These are phyloP conservation scores for Botryosphaeria dothidea DNA, from an alignment of 2,329 filamentous ascomycete genomes.

Conservation along the genomic window DNA sequence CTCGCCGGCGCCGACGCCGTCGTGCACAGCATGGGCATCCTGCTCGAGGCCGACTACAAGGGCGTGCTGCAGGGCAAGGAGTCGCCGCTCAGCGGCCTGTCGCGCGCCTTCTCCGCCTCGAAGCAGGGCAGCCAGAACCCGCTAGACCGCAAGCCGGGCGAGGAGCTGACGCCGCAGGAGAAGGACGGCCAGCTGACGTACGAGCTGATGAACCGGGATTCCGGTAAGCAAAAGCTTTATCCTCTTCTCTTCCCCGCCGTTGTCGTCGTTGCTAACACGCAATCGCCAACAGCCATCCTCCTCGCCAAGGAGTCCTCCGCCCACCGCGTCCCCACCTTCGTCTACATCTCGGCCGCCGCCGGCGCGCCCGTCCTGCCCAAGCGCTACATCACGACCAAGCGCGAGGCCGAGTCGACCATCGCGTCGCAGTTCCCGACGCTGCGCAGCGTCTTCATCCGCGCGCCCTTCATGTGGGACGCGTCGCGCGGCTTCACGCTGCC, in stretches of 20 bases:
- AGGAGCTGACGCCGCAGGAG: slow-evolving; percentile 64
- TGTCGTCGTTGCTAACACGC: background rate
- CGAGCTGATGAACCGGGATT: slow-evolving; percentile 94
- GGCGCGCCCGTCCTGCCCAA: slow-evolving; percentile 81
- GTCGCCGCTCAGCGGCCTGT: slow-evolving; percentile 75
- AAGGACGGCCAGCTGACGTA: slow-evolving; percentile 82
- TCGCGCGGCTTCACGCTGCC: slow-evolving; percentile 81
- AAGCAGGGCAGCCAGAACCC: slow-evolving; percentile 68
- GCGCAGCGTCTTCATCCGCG: slow-evolving; percentile 78
- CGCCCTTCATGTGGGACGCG: slow-evolving; percentile 86
- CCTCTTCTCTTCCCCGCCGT: background rate
- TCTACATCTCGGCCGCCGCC: slow-evolving; percentile 85
- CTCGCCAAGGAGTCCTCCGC: slow-evolving; percentile 74
- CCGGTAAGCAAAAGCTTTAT: slow-evolving; percentile 48
- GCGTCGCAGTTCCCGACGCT: slow-evolving; percentile 70
- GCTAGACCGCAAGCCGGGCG: slow-evolving; percentile 60
- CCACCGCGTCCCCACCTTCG: slow-evolving; percentile 69
- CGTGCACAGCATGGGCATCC: slow-evolving; percentile 92
- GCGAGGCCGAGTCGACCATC: slow-evolving; percentile 82
- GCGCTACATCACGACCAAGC: slow-evolving; percentile 88
- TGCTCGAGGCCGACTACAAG: slow-evolving; percentile 98
- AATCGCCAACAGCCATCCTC: slow-evolving; percentile 60
- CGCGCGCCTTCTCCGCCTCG: slow-evolving; percentile 71
- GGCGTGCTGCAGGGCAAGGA: slow-evolving; percentile 81
- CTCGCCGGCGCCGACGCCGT: slow-evolving; percentile 80